Evolutionary conservation across 2,329 filamentous ascomycete genomes (phyloP), one percentile per base, ranked within the genome.

Genomic region (Thyridium curvatum): DNA sequence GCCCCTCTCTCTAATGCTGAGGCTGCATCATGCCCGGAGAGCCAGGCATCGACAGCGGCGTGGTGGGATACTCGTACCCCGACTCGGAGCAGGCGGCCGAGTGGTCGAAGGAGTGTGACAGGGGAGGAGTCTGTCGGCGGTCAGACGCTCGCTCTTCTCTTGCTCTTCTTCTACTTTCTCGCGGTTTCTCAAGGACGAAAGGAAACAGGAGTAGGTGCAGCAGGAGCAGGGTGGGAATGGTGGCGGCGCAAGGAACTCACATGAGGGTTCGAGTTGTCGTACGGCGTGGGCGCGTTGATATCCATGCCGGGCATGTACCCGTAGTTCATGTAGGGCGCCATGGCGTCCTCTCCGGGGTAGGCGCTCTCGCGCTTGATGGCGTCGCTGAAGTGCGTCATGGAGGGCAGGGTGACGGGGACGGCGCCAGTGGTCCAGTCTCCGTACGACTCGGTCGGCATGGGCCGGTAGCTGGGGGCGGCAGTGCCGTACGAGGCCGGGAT

Each of bases 91-190:
- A 78, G 52, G 68, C 71, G 44, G 74, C 66, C 38, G 81, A 86
- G 57, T 79, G 75, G 52, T 85, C 81, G 59, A 80, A 85, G 18
- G 79, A 83, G 58, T 84, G 82, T 53, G 82, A 84, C 52, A 88
- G 76, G 55, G 84, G 81, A 65, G 84, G 84, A 61, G 84, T 88
- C 84, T 89, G 66, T 52, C 51, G 62, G 58, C 59, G 59, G 66
- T 74, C 69, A 74, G 72, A 68, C 67, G 64, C 59, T 59, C 55
- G 57, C 40, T 34, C 30, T 35, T 39, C n/a, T n/a, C n/a, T n/a
- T n/a, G n/a, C n/a, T n/a, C n/a, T n/a, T n/a, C n/a, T 38, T 41
- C 35, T 41, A 29, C 13, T 33, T 30, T 42, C 39, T 26, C 21
- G 21, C 10, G 21, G 21, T 26, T 26, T 26, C 21, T 26, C 21